Evolutionary conservation across 2,329 filamentous ascomycete species (phyloP), one percentile per base, ranked within the genome.

Genomic region (Ascochyta lentis): DNA sequence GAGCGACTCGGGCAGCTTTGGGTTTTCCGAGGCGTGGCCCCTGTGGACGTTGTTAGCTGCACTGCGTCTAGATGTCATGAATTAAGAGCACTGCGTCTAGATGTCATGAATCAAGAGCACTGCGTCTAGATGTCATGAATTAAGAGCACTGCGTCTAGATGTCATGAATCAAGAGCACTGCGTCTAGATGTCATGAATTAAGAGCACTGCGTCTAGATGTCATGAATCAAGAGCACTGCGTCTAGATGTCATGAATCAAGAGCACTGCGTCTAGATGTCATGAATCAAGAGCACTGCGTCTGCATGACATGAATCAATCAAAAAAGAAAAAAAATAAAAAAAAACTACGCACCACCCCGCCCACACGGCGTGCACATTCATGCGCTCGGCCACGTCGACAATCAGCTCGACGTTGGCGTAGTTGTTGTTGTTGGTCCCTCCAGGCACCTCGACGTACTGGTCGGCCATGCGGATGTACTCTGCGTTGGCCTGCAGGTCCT

Each of bases 401-500:
- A 99, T 99, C 76, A 99, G 84, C 82, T 99, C 95, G 58, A 99
- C 95, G 77, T 99, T 99, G 80, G 95, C 95, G 80, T 99, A 99
- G 80, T 99, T 99, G 88, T 99, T 96, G 85, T 99, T 99, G 83
- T 99, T 99, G 60, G 95, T 99, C 74, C 95, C 95, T 73, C 95
- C 95, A 31, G 95, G 95, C 59, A 99, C 94, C 81, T 99, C 95
- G 69, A 99, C 95, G 78, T 99, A 99, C 84, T 97, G 92, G 80
- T 99, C 95, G 31, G 95, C 95, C 95, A 99, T 98, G 76, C 95
- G 88, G 77, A 99, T 99, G 81, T 99, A 99, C 80, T 99, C 95
- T 67, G 95, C 95, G 78, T 99, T 99, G 76, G 95, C 95, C 76
- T 89, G 87, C 75, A 99, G 80, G 88, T 99, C 95, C 81, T 99